A percentile compares a stretch with the other conserved stretches of the same genome.
Conservation (phyloP, 495 filamentous ascomycete species). For the Terfezia boudieri region DNA sequence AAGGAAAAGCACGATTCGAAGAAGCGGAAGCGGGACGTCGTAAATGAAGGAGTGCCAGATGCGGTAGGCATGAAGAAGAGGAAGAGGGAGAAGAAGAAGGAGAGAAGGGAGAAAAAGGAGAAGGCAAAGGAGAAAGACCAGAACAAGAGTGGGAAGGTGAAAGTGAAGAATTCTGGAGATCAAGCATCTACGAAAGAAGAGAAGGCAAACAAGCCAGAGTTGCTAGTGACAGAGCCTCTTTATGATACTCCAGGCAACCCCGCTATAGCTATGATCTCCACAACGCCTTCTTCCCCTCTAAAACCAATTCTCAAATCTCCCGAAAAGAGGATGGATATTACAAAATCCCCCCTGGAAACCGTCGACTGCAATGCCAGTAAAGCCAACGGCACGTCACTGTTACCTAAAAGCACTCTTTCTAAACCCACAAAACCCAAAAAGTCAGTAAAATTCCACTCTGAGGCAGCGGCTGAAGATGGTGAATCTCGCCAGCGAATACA, state of each 20-base stretch:
- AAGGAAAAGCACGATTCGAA: too few relatives aligned
- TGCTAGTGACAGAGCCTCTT: background rate
- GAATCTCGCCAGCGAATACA: background rate
- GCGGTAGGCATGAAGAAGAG: too few relatives aligned
- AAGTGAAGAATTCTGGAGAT: background rate
- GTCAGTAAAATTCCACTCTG: background rate
- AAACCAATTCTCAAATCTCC: background rate
- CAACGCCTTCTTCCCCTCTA: background rate
- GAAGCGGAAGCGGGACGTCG: too few relatives aligned
- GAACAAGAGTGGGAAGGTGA: conserved; percentile 4
- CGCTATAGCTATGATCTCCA: too few relatives aligned
- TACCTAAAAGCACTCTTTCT: too few relatives aligned
- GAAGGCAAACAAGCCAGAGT: background rate
- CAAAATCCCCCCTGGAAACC: background rate
- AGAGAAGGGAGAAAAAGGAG: background rate
- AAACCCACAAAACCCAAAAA: background rate
- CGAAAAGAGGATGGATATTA: background rate
- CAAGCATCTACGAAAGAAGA: background rate
- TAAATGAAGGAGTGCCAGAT: too few relatives aligned
- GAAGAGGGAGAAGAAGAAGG: background rate
- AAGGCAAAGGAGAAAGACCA: background rate
- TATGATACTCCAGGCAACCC: background rate
- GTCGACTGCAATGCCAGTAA: background rate
- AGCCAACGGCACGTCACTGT: background rate
- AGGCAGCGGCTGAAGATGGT: background rate